These are phyloP conservation scores for Ogataea nitratoaversa DNA, from an alignment of 805 yeast species.

Conservation along the genomic window DNA sequence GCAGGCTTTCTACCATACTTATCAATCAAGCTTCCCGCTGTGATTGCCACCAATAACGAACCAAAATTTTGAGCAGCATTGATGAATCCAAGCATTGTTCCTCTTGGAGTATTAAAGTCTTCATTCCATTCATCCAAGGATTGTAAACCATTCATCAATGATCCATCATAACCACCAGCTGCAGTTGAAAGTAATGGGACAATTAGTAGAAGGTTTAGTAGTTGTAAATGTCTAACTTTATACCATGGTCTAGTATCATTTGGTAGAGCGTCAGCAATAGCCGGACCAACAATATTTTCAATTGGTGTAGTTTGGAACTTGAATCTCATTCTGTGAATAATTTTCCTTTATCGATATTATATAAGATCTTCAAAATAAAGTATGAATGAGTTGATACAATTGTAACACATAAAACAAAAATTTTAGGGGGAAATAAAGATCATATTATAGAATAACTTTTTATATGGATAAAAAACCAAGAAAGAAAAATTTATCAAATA, in stretches of 20 bases:
- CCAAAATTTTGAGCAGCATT: constrained; percentile 38
- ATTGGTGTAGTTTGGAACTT: constrained; percentile 7
- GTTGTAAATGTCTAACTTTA: constrained; percentile 34
- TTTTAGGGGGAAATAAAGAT: too few species aligned
- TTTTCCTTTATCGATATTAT: too few species aligned
- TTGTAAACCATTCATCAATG: constrained; percentile 45
- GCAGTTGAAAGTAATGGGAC: constrained; percentile 34
- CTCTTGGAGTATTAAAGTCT: constrained; percentile 30
- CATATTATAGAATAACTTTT: too few species aligned
- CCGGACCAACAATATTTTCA: constrained; percentile 19
- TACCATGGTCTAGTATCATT: constrained; percentile 32
- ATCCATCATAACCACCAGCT: constrained; percentile 39
- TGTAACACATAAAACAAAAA: too few species aligned
- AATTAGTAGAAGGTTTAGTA: constrained; percentile 35
- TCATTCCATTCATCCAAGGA: constrained; percentile 35
- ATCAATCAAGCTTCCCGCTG: constrained; percentile 37
- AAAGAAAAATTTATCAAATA: too few species aligned
- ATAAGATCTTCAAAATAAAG: too few species aligned
- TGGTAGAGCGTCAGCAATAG: constrained; percentile 15
- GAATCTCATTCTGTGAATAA: too few species aligned
- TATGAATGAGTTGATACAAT: too few species aligned
- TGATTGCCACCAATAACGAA: constrained; percentile 25
- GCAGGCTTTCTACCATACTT: constrained; percentile 56
- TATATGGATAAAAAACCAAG: too few species aligned
- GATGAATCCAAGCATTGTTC: constrained; percentile 33